Evolutionary conservation across 169 alveolate genomes (phyloP).

Genomic region (Plasmodium vinckei): DNA sequence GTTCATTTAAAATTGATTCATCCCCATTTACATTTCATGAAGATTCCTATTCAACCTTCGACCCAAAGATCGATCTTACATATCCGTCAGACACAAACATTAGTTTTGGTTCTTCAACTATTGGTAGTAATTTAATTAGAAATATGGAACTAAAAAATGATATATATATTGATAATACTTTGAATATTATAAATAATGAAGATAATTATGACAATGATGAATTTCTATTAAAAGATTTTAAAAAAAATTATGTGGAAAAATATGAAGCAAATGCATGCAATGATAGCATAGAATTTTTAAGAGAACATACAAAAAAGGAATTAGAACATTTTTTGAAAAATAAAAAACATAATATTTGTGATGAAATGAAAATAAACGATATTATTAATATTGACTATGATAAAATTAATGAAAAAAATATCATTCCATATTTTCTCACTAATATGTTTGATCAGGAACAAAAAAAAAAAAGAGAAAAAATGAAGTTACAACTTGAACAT

Average conservation of each 20-base stretch:
- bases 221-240: constrained; percentile 6
- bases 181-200: neutral
- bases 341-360: constrained; percentile 19
- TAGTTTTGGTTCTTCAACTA: neutral
- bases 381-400: constrained; percentile 64
- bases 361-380: constrained; percentile 70
- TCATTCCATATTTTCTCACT: constrained; percentile 54
- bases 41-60: constrained; percentile 1
- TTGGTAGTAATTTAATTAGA: neutral
- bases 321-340: constrained; percentile 51
- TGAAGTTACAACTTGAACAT: constrained; percentile 30
- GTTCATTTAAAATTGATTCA: constrained; percentile 55
- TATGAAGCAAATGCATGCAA: constrained; percentile 26
- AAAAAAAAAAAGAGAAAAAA: constrained; percentile 57
- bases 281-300: constrained; percentile 22
- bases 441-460: constrained; percentile 53
- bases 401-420: constrained; percentile 62
- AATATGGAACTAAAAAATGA: constrained; percentile 1
- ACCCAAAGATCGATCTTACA: constrained; percentile 32
- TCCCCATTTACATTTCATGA: constrained; percentile 7
- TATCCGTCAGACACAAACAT: constrained; percentile 33
- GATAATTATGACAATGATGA: constrained; percentile 13
- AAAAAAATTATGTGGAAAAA: constrained; percentile 44
- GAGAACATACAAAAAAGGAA: constrained; percentile 52
- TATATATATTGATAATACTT: neutral